Conservation (phyloP, 805 yeast genomes). For the Myxozyma mucilagina region DNA sequence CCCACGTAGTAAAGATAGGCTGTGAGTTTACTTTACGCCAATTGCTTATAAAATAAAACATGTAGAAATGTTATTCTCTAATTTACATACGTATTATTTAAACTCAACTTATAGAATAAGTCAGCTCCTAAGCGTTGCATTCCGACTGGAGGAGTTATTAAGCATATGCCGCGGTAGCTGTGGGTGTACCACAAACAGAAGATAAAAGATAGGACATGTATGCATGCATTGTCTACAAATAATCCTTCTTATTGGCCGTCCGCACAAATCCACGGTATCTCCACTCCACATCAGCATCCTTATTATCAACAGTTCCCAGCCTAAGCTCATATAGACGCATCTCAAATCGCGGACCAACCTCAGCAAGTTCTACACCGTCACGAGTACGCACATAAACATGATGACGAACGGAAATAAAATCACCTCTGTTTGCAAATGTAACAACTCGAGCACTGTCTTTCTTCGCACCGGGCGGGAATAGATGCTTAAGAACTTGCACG, state of each 20-base stretch:
- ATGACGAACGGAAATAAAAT: slow-evolving; percentile 90
- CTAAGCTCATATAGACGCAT: slow-evolving; percentile 88
- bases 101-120: too few species aligned
- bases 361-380: slow-evolving; percentile 88
- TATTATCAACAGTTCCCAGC: slow-evolving; percentile 88
- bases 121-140: too few species aligned
- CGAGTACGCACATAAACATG: slow-evolving; percentile 89
- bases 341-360: slow-evolving; percentile 98
- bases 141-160: too few species aligned
- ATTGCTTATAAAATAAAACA: too few species aligned
- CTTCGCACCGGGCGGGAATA: slow-evolving; percentile 97
- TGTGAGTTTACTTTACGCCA: too few species aligned
- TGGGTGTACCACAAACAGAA: not conserved
- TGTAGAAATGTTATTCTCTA: too few species aligned
- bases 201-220: too few species aligned
- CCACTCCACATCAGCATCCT: slow-evolving; percentile 99
- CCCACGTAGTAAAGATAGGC: too few species aligned
- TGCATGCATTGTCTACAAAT: slow-evolving; percentile 46
- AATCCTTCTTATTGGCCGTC: slow-evolving; percentile 93
- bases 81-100: too few species aligned
- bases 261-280: slow-evolving; percentile 87
- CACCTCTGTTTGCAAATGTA: slow-evolving; percentile 86
- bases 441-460: slow-evolving; percentile 87
- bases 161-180: too few species aligned
- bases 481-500: slow-evolving; percentile 74